These are phyloP conservation scores for Ceratobasidium sp. DNA, from an alignment of 1,284 basidiomycete species.

Conservation along the genomic window DNA sequence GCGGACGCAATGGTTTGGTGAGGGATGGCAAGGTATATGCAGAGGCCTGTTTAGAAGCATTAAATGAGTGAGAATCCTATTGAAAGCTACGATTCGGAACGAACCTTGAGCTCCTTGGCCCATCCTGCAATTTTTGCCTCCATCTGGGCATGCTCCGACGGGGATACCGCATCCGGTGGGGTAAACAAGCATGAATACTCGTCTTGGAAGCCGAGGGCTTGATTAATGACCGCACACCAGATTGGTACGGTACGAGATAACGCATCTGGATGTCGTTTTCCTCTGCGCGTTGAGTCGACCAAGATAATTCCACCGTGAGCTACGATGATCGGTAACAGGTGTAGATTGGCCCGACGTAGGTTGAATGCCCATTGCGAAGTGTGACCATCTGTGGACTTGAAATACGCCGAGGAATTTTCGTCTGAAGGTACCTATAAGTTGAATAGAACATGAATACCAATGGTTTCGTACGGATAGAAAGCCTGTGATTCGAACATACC, in stretches of 20 bases:
- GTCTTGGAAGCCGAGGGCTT: conserved; percentile 62
- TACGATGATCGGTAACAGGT: conserved; percentile 70
- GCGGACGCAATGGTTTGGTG: conserved; percentile 65
- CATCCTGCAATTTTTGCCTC: conserved; percentile 69
- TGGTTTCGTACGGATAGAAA: background rate
- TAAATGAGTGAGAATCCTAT: background rate
- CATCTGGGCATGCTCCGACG: conserved; percentile 77
- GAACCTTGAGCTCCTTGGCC: conserved; percentile 70
- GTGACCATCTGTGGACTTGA: conserved; percentile 98
- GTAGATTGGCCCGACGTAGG: conserved; percentile 85
- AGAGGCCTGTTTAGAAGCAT: conserved; percentile 57
- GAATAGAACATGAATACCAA: conserved; percentile 50
- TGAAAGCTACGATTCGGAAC: conserved; percentile 42
- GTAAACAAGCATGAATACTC: conserved; percentile 68
- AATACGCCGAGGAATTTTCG: conserved; percentile 69
- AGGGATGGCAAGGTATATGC: conserved; percentile 64
- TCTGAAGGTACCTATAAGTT: conserved; percentile 54
- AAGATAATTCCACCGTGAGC: conserved; percentile 73
- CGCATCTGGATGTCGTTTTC: conserved; percentile 95
- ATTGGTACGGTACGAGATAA: conserved; percentile 94
- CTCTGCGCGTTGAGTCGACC: conserved; percentile 92
- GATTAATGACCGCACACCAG: conserved; percentile 94
- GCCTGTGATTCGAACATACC: conserved; percentile 54
- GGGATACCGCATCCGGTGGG: conserved; percentile 61
- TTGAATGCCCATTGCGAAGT: conserved; percentile 89